These are phyloP conservation scores for Pseudogymnoascus sp. DNA, from an alignment of 2,329 filamentous ascomycete genomes.

Conservation along the genomic window DNA sequence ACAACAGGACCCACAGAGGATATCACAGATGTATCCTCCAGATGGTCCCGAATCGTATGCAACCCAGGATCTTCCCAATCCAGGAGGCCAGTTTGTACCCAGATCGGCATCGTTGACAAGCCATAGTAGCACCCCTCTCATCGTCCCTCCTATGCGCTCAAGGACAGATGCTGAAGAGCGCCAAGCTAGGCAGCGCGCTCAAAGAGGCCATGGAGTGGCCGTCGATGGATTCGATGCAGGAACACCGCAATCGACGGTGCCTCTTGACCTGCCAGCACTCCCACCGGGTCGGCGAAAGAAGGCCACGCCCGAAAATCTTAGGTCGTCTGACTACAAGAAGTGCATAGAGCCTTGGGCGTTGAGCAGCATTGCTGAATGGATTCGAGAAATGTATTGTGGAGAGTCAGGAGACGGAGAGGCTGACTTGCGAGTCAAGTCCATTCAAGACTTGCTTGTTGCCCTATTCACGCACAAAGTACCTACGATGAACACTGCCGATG, in stretches of 20 bases:
- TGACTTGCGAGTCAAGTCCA: slow-evolving; percentile 73
- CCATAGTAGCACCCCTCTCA: slow-evolving; percentile 69
- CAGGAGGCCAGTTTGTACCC: slow-evolving; percentile 40
- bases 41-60: slow-evolving; percentile 26
- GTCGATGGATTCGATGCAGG: slow-evolving; percentile 50
- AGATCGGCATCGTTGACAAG: slow-evolving; percentile 76
- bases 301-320: slow-evolving; percentile 79
- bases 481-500: slow-evolving; percentile 97
- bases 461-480: slow-evolving; percentile 92
- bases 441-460: slow-evolving; percentile 79
- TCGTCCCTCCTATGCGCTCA: slow-evolving; percentile 77
- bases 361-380: slow-evolving; percentile 77
- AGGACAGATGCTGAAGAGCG: slow-evolving; percentile 79
- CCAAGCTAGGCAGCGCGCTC: slow-evolving; percentile 44
- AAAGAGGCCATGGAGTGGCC: slow-evolving; percentile 40
- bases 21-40: slow-evolving; percentile 29
- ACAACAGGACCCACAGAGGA: slow-evolving; percentile 41
- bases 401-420: slow-evolving; percentile 63
- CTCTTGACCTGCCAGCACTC: slow-evolving; percentile 76
- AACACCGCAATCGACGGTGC: slow-evolving; percentile 43
- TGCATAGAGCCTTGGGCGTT: slow-evolving; percentile 90
- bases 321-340: slow-evolving; percentile 68
- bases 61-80: slow-evolving; percentile 37
- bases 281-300: slow-evolving; percentile 71
- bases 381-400: slow-evolving; percentile 63